Base-by-base conservation (phyloP, 768 basidiomycete genomes). In the Collybia sordida region DNA sequence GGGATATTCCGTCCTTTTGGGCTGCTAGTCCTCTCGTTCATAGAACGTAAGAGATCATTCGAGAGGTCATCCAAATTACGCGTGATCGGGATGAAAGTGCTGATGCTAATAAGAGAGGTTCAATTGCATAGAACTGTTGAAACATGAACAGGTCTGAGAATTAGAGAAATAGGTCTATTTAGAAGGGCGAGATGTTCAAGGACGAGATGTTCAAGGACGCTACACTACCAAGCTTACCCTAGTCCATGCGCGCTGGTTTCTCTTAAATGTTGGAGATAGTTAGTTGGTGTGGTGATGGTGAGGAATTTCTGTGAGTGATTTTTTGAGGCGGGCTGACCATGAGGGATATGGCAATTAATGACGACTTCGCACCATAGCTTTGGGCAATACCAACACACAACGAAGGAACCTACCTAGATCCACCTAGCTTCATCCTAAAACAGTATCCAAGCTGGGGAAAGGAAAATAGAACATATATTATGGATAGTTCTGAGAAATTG, bases 171-270 rank as follows among this genome's bases (percentile, higher is more conserved):
- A 35, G 14, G 14, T 28, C 11, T 39, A 28, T 28, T 31, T 44
- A 31, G 19, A 36, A 55, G 39, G 34, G 15, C 40, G 25, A 22
- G 3, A 76, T 86, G 47, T 59, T 93, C 91, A 56, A 94, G 67
- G 23, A 76, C 77, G 61, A 86, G 93, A 65, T 93, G 90, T 0
- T 86, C 83, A 49, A 93, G 92, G 22, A 92, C 68, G 58, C 93
- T 93, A 51, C 82, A 87, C 61, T 93, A 89, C 89, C 90, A 94
- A 6, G 85, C 79, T 77, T 79, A 86, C 2, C 92, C 92, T 0
- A 92, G 67, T 4, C 85, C 83, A 55, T 94, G 90, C 3, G 68
- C 66, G 54, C 81, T 88, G 43, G 76, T 56, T 53, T 83, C 77
- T 6, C 87, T 89, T 9, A 51, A 60, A 23, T 72, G 64, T 62